Base-by-base conservation (phyloP, 2,329 filamentous ascomycete species). In the Penicillium sp. region DNA sequence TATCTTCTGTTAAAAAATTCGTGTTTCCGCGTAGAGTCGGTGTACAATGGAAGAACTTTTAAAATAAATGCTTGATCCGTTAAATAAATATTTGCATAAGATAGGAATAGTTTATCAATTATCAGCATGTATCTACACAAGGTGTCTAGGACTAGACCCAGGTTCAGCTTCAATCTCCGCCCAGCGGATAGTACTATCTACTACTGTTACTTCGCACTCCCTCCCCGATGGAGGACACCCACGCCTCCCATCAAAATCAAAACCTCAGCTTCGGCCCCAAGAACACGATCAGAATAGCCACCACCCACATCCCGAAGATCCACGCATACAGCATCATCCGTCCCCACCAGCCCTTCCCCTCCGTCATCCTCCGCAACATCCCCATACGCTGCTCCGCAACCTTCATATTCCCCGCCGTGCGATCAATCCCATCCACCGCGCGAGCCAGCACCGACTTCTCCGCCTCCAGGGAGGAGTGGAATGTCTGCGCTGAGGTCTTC, bases 251-350 rank as follows among this genome's bases (percentile, higher is more conserved):
- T n/a, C n/a, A 9, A 38, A 19, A 15, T 48, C 21, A 95, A 64
- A 95, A 93, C 62, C 91, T 78, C 65, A 96, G 70, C 74, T 96
- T 97, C 0, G 90, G 91, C 64, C 88, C 73, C 44, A 91, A 77
- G 73, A 91, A 91, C 12, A 96, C 90, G 56, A 96, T 69, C 65
- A 94, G 60, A 32, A 95, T 73, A 17, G 88, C 79, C 24, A 81
- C 71, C 15, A 94, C 61, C 83, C 88, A 91, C 55, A 96, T 68
- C 28, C 81, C 88, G 61, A 84, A 86, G 43, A 96, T 89, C 77
- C 87, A 85, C 34, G 76, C 84, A 73, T 93, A 95, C 53, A 96
- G 75, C 70, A 91, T 76, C 74, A 95, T 80, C 45, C 90, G 74
- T 6, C 85, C 89, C 81, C 80, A 88, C 85, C 85, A 94, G 0